A percentile compares a stretch with the other conserved stretches of the same genome.
phyloP scores from a whole-genome alignment of 352 stramenopile species.

The Sclerospora graminicola region DNA sequence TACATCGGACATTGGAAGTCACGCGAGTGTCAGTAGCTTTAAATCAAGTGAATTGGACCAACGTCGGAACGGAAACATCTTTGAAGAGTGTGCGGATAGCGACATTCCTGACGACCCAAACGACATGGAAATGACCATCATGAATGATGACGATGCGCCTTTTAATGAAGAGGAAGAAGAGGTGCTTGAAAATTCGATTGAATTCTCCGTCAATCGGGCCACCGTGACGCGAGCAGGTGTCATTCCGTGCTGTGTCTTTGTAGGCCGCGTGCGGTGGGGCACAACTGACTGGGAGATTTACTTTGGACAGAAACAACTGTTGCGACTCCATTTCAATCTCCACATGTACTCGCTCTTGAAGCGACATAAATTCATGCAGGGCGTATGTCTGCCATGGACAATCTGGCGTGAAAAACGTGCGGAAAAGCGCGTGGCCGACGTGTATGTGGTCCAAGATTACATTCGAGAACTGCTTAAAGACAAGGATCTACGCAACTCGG shows the following conservation, averaged over 20 bases:
- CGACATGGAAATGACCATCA: conserved; percentile 58
- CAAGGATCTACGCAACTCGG: conserved; percentile 58
- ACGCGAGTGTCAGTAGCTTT: conserved; percentile 16
- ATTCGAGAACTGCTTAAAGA: conserved; percentile 53
- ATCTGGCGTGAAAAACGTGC: conserved; percentile 77
- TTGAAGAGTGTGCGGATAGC: conserved; percentile 35
- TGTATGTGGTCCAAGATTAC: conserved; percentile 67
- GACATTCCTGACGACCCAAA: conserved; percentile 34
- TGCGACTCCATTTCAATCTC: conserved; percentile 63
- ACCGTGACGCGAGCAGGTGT: conserved; percentile 56
- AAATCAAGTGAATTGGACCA: conserved; percentile 11
- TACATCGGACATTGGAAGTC: conserved; percentile 10
- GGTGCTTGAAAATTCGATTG: conserved; percentile 62
- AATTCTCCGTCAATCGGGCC: conserved; percentile 62
- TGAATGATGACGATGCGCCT: conserved; percentile 50
- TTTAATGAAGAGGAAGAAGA: conserved; percentile 45
- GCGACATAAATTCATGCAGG: conserved; percentile 30
- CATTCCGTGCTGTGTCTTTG: conserved; percentile 77
- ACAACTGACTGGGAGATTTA: conserved; percentile 77
- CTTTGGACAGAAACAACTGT: conserved; percentile 78
- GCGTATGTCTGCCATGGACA: conserved; percentile 58
- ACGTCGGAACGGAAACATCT: conserved; percentile 11
- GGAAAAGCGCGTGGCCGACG: conserved; percentile 51
- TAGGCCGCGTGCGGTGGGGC: conserved; percentile 67
- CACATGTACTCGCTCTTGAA: conserved; percentile 41